These are phyloP conservation scores for Candida neerlandica DNA, from an alignment of 1,139 yeast species.

Conservation along the genomic window DNA sequence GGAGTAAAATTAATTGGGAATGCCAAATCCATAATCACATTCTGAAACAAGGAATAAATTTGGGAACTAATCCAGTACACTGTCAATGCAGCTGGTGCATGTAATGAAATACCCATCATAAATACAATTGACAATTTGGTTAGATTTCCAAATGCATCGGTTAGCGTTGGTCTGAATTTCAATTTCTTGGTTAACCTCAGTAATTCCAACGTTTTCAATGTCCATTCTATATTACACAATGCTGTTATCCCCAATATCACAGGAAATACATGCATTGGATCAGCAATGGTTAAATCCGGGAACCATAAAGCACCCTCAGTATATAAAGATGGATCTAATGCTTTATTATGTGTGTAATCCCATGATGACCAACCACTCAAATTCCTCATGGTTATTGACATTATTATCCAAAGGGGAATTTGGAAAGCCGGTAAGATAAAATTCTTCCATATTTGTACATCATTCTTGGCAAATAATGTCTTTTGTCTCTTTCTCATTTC, in stretches of 20 bases:
- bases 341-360: conserved; percentile 46
- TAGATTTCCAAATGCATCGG: conserved; percentile 62
- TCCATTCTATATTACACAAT: conserved; percentile 80
- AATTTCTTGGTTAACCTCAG: conserved; percentile 44
- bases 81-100: conserved; percentile 81
- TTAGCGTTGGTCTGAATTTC: conserved; percentile 57
- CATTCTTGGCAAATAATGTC: conserved; percentile 60
- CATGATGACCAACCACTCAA: conserved; percentile 72
- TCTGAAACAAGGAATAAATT: conserved; percentile 72
- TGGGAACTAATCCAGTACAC: conserved; percentile 90
- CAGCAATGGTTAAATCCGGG: conserved; percentile 58
- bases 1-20: conserved; percentile 64
- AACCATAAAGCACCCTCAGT: conserved; percentile 65
- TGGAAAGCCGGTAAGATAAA: conserved; percentile 74
- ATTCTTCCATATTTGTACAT: conserved; percentile 82
- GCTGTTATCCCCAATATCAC: conserved; percentile 69
- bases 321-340: conserved; percentile 57
- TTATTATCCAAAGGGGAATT: conserved; percentile 83
- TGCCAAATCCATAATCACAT: conserved; percentile 65
- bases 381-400: conserved; percentile 75
- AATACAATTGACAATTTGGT: conserved; percentile 77
- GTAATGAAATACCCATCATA: conserved; percentile 80
- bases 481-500: conserved; percentile 79
- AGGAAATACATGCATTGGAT: conserved; percentile 69
- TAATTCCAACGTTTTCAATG: conserved; percentile 55